phyloP scores from a whole-genome alignment of 2,329 filamentous ascomycete species.

The Neofusicoccum cordaticola region DNA sequence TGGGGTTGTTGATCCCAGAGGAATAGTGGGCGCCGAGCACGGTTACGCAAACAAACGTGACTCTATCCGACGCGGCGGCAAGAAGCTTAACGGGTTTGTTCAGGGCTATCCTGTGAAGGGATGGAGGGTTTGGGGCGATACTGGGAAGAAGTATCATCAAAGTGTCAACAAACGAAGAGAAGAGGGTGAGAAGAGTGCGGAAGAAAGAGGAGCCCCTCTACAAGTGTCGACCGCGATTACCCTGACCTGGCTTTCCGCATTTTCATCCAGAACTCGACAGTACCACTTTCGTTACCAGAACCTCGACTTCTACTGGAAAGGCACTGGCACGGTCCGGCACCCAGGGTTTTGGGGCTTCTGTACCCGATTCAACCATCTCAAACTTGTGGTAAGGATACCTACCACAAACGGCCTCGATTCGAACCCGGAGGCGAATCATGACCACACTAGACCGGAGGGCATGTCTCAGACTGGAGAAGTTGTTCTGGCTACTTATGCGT shows the following conservation, averaged over 20 bases:
- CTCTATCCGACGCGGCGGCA: slow-evolving; percentile 17
- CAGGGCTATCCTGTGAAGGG: slow-evolving; percentile 31
- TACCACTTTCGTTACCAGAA: slow-evolving; percentile 29
- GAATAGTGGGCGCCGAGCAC: slow-evolving; percentile 27
- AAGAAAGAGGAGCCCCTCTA: background rate
- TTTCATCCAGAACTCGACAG: slow-evolving; percentile 27
- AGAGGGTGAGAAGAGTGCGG: slow-evolving; percentile 8
- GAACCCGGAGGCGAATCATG: no score
- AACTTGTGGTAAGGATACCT: slow-evolving; percentile 28
- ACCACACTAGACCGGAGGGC: background rate
- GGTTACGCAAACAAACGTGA: slow-evolving; percentile 22
- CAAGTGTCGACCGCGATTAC: slow-evolving; percentile 27
- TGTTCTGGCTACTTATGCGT: slow-evolving; percentile 30
- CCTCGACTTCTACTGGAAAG: slow-evolving; percentile 36
- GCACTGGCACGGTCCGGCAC: slow-evolving; percentile 29
- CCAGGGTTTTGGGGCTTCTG: slow-evolving; percentile 24
- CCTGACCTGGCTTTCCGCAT: slow-evolving; percentile 27
- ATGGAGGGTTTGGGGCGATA: slow-evolving; percentile 33
- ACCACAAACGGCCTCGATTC: background rate
- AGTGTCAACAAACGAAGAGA: slow-evolving; percentile 22
- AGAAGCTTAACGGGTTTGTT: slow-evolving; percentile 18
- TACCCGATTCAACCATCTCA: slow-evolving; percentile 30
- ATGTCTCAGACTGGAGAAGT: slow-evolving; percentile 20
- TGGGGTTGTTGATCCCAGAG: slow-evolving; percentile 30
- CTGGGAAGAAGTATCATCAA: slow-evolving; percentile 29